phyloP scores from a whole-genome alignment of 1,284 basidiomycete genomes.

The Melampsora americana region DNA sequence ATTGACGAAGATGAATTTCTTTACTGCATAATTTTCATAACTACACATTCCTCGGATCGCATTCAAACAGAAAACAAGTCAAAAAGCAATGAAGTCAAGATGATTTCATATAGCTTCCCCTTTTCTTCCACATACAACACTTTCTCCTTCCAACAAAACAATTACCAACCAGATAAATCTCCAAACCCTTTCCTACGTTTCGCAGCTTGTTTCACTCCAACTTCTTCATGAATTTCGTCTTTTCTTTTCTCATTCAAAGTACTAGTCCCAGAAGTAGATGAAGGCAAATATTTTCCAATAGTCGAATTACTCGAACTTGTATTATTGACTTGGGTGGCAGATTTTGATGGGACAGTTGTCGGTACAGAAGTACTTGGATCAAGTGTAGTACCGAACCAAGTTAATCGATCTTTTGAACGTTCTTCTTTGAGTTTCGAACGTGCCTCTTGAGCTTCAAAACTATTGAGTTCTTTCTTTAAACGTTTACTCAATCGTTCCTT shows the following conservation, averaged over 20 bases:
- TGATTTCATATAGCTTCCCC: background rate
- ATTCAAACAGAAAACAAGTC: background rate
- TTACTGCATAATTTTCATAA: background rate
- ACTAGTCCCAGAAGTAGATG: background rate
- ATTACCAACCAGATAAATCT: slow-evolving; percentile 38
- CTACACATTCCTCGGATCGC: background rate
- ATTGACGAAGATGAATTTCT: background rate
- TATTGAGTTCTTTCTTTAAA: slow-evolving; percentile 20
- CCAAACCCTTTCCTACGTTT: slow-evolving; percentile 42
- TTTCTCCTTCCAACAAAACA: background rate
- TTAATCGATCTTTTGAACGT: slow-evolving; percentile 32
- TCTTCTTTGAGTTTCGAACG: slow-evolving; percentile 26
- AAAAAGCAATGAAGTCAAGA: background rate
- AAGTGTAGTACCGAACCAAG: slow-evolving; percentile 39
- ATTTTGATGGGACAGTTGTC: background rate
- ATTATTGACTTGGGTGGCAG: background rate
- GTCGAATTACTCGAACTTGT: background rate
- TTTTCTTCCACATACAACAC: background rate
- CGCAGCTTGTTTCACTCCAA: slow-evolving; percentile 27
- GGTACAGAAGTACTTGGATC: background rate
- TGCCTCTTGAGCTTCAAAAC: slow-evolving; percentile 13
- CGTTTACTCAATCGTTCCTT: slow-evolving; percentile 29
- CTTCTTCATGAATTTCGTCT: slow-evolving; percentile 15
- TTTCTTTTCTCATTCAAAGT: too few relatives aligned
- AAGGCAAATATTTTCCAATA: slow-evolving; percentile 32